Conservation (phyloP, 2,329 filamentous ascomycete genomes). For the Cadophora gregata region DNA sequence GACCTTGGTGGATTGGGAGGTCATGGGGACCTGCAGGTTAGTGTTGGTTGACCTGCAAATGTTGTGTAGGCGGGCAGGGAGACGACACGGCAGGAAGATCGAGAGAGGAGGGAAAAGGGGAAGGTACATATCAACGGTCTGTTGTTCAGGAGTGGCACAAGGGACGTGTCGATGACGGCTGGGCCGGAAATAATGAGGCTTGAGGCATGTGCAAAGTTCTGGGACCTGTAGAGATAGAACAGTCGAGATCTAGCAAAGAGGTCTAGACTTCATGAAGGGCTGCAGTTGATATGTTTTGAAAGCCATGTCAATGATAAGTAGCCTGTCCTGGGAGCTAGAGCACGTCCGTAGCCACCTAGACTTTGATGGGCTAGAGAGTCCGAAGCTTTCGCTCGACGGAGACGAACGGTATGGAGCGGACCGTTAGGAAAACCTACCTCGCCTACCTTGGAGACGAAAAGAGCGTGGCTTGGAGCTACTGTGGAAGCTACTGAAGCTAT, state of each 20-base stretch:
- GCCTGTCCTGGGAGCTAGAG: background rate
- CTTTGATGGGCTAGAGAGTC: background rate
- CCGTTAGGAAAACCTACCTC: background rate
- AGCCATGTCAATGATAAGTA: background rate
- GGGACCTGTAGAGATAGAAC: background rate
- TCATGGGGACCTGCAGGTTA: background rate
- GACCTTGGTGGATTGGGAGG: too few species aligned
- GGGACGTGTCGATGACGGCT: background rate
- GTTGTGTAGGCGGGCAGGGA: background rate
- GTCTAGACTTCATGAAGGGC: background rate
- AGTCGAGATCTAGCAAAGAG: background rate
- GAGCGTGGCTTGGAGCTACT: background rate
- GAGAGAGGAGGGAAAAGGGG: background rate
- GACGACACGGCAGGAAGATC: background rate
- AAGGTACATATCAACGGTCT: background rate
- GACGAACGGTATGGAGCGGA: too few species aligned
- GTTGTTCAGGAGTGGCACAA: background rate
- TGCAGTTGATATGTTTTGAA: background rate
- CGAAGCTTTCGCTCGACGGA: background rate
- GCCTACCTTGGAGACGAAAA: background rate
- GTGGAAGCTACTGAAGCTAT: background rate
- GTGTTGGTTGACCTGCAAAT: background rate
- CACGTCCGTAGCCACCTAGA: background rate
- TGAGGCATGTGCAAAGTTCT: constrained; percentile 3
- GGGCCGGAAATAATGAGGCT: background rate